Evolutionary conservation across 768 basidiomycete species (phyloP), one percentile per base, ranked within the genome.

Genomic region (Lentinula aciculospora): DNA sequence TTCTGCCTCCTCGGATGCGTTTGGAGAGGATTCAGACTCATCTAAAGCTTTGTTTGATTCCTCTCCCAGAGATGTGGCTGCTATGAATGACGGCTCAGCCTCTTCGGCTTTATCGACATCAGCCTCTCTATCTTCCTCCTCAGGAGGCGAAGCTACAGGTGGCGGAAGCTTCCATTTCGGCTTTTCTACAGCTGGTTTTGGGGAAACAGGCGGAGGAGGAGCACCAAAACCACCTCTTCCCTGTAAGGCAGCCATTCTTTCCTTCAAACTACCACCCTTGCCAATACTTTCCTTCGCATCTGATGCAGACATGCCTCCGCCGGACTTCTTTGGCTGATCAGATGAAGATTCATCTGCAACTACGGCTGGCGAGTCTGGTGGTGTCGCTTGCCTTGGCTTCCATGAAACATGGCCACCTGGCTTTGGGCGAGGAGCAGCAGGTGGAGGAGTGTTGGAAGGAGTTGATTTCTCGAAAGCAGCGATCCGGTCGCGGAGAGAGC

Each of bases 241-340:
- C 68, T 94, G 90, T 36, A 98, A 74, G 2, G 94, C 93, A 29
- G 94, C 94, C 94, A 98, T 97, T 36, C 96, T 84, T 59, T 97
- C 96, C 74, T 87, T 94, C 63, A 98, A 72, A 57, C 90, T 92
- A 4, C 83, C 88, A 2, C 82, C 88, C 57, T 84, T 84, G 4
- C 81, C 81, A 70, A 96, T 95, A 65, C 88, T 89, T 65, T 87
- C 89, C 69, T 89, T 86, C 21, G 94, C 94, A 75, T 98, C 95
- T 28, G 83, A 82, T 4, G 91, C 91, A 23, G 84, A 87, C 89
- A 92, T 89, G 0, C 81, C 80, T 3, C 74, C 73, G 0, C 65
- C 60, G 50, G 62, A 68, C 63, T 74, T 60, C 45, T 64, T 67
- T 48, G 65, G 62, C 17, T 63, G 57, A 27, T 58, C 40, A 3